phyloP scores from a whole-genome alignment of 1,139 yeast species.

The Geotrichum histeridarum region DNA sequence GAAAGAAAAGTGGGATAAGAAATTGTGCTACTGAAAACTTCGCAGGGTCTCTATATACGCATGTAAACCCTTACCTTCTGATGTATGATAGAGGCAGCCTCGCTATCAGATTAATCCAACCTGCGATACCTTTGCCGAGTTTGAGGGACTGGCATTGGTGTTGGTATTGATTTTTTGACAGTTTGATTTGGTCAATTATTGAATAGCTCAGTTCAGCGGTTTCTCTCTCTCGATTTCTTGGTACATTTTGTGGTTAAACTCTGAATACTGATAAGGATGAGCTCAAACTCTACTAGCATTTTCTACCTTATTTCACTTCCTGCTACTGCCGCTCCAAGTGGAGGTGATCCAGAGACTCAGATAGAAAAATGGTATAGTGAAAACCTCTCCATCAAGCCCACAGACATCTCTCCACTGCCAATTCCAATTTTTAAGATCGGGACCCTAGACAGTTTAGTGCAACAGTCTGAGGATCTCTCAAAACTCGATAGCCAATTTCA shows the following conservation, averaged over 20 bases:
- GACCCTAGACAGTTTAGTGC: constrained; percentile 84
- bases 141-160: too few species aligned
- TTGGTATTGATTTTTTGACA: neutral
- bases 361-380: constrained; percentile 40
- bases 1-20: neutral
- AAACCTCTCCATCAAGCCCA: constrained; percentile 24
- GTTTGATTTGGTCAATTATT: neutral
- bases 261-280: too few species aligned
- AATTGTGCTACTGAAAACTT: constrained; percentile 2
- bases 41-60: constrained; percentile 7
- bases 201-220: neutral
- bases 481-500: constrained; percentile 75
- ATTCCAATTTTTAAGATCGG: constrained; percentile 91
- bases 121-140: neutral
- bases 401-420: constrained; percentile 42
- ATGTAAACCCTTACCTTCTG: neutral
- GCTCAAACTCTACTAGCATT: neutral
- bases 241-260: neutral
- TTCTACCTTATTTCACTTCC: constrained; percentile 47
- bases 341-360: constrained; percentile 41
- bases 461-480: constrained; percentile 81
- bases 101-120: neutral
- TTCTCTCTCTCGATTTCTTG: neutral
- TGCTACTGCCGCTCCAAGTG: constrained; percentile 46
- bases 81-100: neutral